Conservation (phyloP, 2,329 filamentous ascomycete species). For the Diplodia intermedia region DNA sequence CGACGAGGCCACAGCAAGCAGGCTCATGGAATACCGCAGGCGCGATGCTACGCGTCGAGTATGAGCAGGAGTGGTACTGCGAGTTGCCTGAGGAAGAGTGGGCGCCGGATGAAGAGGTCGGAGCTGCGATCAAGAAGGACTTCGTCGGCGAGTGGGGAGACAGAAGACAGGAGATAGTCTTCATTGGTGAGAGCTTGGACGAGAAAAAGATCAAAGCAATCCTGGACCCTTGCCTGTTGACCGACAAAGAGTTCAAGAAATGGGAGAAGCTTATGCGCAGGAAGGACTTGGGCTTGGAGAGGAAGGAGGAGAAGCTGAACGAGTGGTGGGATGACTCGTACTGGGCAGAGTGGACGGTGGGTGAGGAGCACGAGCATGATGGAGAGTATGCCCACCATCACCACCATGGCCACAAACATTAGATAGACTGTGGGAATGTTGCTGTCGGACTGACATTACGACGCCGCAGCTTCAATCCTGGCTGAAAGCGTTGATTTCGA, state of each 20-base stretch:
- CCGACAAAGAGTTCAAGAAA: slow-evolving; percentile 61
- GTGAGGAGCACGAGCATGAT: slow-evolving; percentile 5
- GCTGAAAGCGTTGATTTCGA: too few relatives aligned
- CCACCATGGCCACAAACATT: slow-evolving; percentile 20
- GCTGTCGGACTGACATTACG: too few relatives aligned
- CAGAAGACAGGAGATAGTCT: slow-evolving; percentile 73
- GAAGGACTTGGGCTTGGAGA: slow-evolving; percentile 38
- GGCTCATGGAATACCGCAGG: slow-evolving; percentile 71
- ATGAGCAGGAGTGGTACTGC: slow-evolving; percentile 66
- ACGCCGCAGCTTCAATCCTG: too few relatives aligned
- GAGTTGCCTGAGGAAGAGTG: slow-evolving; percentile 61
- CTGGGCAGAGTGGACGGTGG: slow-evolving; percentile 32
- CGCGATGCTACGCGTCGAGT: slow-evolving; percentile 67
- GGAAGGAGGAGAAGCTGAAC: slow-evolving; percentile 56
- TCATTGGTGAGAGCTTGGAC: slow-evolving; percentile 73
- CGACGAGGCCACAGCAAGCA: slow-evolving; percentile 62
- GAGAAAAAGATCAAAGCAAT: slow-evolving; percentile 57
- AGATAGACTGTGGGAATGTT: neutral
- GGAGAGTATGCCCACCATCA: slow-evolving; percentile 1
- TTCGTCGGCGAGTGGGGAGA: slow-evolving; percentile 68
- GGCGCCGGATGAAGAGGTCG: slow-evolving; percentile 58
- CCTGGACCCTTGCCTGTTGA: slow-evolving; percentile 67
- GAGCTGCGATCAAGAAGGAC: slow-evolving; percentile 57
- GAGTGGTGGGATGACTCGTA: slow-evolving; percentile 63
- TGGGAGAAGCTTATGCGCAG: slow-evolving; percentile 51